phyloP scores from a whole-genome alignment of 2,329 filamentous ascomycete genomes.

The Apiospora saccharicola region DNA sequence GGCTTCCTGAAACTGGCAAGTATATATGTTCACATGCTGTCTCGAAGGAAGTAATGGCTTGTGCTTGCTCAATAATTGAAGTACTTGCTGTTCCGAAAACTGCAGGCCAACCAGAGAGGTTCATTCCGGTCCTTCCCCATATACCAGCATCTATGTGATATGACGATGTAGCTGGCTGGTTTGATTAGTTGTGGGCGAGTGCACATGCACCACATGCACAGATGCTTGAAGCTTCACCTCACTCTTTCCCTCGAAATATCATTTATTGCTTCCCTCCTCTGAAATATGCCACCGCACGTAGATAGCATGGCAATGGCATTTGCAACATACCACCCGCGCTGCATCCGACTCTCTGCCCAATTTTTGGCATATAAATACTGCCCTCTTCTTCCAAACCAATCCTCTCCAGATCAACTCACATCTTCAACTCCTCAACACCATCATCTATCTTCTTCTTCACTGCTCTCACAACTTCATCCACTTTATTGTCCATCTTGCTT shows the following conservation, averaged over 20 bases:
- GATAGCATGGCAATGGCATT: not conserved
- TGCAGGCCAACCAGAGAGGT: not conserved
- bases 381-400: not conserved
- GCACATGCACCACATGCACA: not conserved
- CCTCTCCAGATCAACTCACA: not conserved
- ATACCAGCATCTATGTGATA: not conserved
- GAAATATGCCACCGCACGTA: not conserved
- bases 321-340: not conserved
- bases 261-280: not conserved
- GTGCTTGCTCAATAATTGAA: not conserved
- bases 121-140: not conserved
- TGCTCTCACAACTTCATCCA: not conserved
- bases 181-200: not conserved
- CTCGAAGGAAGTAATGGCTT: not conserved
- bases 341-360: not conserved
- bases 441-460: not conserved
- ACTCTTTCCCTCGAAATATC: not conserved
- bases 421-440: not conserved
- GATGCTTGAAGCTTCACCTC: not conserved
- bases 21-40: not conserved
- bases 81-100: not conserved
- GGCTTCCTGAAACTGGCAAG: not conserved
- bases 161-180: not conserved
- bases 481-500: not conserved
- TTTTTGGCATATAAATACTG: not conserved